A percentile compares a stretch with the other conserved stretches of the same genome.
These are phyloP conservation scores for Nematocida displodere DNA, from an alignment of 371 early-diverging fungal genomes.

Conservation along the genomic window DNA sequence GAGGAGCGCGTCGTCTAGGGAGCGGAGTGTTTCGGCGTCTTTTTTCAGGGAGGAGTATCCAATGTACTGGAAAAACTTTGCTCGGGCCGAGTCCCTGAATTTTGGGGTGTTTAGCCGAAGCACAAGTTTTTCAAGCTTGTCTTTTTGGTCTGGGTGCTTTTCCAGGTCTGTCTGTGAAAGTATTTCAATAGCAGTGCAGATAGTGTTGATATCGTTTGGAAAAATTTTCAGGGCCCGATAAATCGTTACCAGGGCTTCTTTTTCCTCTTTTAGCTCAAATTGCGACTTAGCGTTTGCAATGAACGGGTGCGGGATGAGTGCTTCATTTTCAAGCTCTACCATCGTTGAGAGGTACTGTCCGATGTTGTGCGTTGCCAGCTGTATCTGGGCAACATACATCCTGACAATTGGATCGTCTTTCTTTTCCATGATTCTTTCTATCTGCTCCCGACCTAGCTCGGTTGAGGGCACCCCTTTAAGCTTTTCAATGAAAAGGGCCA, in stretches of 20 bases:
- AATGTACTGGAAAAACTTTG: conserved; percentile 36
- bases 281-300: conserved; percentile 39
- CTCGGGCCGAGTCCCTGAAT: conserved; percentile 21
- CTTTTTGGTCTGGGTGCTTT: not conserved
- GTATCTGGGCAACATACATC: conserved; percentile 30
- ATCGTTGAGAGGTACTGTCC: conserved; percentile 37
- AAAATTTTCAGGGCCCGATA: not conserved
- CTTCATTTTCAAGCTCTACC: conserved; percentile 16
- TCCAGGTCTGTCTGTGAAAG: not conserved
- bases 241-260: conserved; percentile 20
- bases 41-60: not conserved
- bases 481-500: conserved; percentile 23
- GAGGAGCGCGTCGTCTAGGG: not conserved
- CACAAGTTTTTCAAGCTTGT: not conserved
- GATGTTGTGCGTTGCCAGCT: conserved; percentile 9
- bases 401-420: conserved; percentile 34
- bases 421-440: not conserved
- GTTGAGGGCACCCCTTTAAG: not conserved
- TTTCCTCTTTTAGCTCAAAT: conserved; percentile 20
- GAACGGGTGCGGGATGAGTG: conserved; percentile 16
- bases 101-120: not conserved
- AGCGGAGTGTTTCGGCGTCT: not conserved
- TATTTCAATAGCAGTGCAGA: conserved; percentile 34
- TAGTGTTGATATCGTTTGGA: conserved; percentile 33
- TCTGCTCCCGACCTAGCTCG: not conserved